Conservation (phyloP, 2,329 filamentous ascomycete genomes). For the Penicillium paneum region DNA sequence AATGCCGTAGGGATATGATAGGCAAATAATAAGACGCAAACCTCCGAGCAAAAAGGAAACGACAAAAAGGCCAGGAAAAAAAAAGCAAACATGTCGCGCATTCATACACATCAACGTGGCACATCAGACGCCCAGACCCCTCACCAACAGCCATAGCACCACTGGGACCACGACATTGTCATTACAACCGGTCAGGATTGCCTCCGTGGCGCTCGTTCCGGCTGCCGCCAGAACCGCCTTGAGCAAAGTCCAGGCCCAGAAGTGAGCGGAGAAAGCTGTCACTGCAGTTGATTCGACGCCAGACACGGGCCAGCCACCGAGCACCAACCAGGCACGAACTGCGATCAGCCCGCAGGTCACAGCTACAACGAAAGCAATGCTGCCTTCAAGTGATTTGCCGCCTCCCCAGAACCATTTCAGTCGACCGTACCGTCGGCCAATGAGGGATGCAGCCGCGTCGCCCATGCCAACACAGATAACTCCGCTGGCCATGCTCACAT, state of each 20-base stretch:
- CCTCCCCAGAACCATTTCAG: slow-evolving; percentile 96
- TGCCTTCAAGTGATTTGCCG: slow-evolving; percentile 90
- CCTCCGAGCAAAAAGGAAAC: background rate
- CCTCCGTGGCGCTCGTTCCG: slow-evolving; percentile 86
- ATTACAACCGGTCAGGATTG: slow-evolving; percentile 92
- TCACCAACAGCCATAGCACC: slow-evolving; percentile 86
- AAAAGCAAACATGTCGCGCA: slow-evolving; percentile 1
- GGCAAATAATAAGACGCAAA: slow-evolving; percentile 2
- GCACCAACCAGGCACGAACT: slow-evolving; percentile 68
- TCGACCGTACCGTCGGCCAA: slow-evolving; percentile 80
- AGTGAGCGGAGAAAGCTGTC: slow-evolving; percentile 16
- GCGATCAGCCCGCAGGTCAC: slow-evolving; percentile 71
- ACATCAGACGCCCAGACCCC: slow-evolving; percentile 57
- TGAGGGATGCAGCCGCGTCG: slow-evolving; percentile 85
- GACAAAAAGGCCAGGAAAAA: background rate
- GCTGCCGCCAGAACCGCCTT: slow-evolving; percentile 71
- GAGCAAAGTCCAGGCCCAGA: slow-evolving; percentile 35
- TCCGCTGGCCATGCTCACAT: slow-evolving; percentile 86
- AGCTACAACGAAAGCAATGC: slow-evolving; percentile 72
- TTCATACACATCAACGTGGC: slow-evolving; percentile 4
- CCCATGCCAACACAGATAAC: slow-evolving; percentile 94
- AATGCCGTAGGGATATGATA: slow-evolving; percentile 3
- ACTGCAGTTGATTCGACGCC: slow-evolving; percentile 14
- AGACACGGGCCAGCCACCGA: slow-evolving; percentile 65
- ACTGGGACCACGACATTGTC: slow-evolving; percentile 97